A percentile compares a stretch with the other conserved stretches of the same genome.
Conservation (phyloP, 305 asterid genomes). For the Rubia balearica region DNA sequence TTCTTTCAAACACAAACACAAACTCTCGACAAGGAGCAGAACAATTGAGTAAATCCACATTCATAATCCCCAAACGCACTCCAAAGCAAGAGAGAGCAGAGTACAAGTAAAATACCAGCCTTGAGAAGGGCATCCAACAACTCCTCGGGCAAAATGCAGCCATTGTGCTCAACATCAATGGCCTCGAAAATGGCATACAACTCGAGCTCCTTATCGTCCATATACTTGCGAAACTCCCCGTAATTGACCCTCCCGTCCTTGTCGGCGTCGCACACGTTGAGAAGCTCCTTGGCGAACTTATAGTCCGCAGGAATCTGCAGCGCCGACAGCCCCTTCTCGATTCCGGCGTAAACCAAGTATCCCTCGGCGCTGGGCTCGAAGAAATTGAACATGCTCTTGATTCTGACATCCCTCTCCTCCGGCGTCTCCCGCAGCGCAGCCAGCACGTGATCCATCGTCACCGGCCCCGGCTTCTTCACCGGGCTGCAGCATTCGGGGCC, state of each 20-base stretch:
- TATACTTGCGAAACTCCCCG: constrained; percentile 86
- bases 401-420: constrained; percentile 78
- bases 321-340: constrained; percentile 81
- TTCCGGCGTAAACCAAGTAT: constrained; percentile 58
- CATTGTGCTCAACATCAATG: constrained; percentile 95
- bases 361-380: constrained; percentile 70
- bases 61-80: background rate
- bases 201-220: constrained; percentile 98
- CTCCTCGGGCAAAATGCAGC: constrained; percentile 98
- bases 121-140: constrained; percentile 90
- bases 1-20: too few relatives aligned
- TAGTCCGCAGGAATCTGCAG: constrained; percentile 91
- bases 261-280: constrained; percentile 76
- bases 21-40: too few relatives aligned
- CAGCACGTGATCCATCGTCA: constrained; percentile 79
- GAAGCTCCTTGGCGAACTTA: constrained; percentile 93
- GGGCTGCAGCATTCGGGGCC: constrained; percentile 70
- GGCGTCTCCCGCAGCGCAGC: constrained; percentile 75
- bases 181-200: constrained; percentile 88
- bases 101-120: constrained; percentile 61
- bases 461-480: constrained; percentile 73
- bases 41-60: background rate
- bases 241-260: constrained; percentile 93
- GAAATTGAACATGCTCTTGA: constrained; percentile 63
- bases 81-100: background rate